Evolutionary conservation across 345 rosid genomes (phyloP).

Genomic region (Murraya paniculata): DNA sequence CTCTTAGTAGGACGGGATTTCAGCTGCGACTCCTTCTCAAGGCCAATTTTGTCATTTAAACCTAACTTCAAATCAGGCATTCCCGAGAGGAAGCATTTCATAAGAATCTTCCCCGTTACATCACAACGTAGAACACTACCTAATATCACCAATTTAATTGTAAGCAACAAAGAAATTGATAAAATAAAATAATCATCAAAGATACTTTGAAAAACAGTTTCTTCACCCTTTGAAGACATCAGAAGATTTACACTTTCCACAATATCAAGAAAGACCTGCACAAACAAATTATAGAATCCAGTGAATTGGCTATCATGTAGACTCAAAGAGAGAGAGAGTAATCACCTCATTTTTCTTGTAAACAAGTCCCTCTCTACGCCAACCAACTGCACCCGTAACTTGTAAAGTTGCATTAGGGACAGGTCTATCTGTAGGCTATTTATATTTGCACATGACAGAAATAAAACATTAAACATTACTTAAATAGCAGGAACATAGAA

Average conservation of each 20-base stretch:
- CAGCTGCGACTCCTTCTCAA: conserved; percentile 94
- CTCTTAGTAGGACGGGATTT: conserved; percentile 96
- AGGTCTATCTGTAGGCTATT: conserved; percentile 80
- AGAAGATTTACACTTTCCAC: conserved; percentile 99
- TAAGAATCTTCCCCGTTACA: conserved; percentile 92
- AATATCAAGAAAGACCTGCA: conserved; percentile 93
- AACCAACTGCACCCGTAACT: conserved; percentile 99
- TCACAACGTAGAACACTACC: conserved; percentile 96
- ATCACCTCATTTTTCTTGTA: conserved; percentile 96
- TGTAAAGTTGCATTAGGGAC: conserved; percentile 98
- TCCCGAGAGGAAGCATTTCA: conserved; percentile 99
- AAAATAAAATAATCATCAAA: not conserved
- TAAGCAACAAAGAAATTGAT: conserved; percentile 1
- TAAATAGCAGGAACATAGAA: conserved; percentile 1
- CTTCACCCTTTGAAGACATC: conserved; percentile 94
- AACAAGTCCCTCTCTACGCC: conserved; percentile 97
- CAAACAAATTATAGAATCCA: conserved; percentile 18
- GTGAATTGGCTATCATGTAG: conserved; percentile 4
- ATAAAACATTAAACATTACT: conserved; percentile 1
- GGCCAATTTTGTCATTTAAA: conserved; percentile 97
- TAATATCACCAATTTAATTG: conserved; percentile 31
- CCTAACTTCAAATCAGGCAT: conserved; percentile 99
- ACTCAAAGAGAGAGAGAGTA: conserved; percentile 1
- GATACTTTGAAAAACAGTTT: conserved; percentile 9
- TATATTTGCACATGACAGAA: conserved; percentile 4